Evolutionary conservation across 805 yeast genomes (phyloP).

Genomic region (fission yeast (Schizosaccharomyces pombe)): DNA sequence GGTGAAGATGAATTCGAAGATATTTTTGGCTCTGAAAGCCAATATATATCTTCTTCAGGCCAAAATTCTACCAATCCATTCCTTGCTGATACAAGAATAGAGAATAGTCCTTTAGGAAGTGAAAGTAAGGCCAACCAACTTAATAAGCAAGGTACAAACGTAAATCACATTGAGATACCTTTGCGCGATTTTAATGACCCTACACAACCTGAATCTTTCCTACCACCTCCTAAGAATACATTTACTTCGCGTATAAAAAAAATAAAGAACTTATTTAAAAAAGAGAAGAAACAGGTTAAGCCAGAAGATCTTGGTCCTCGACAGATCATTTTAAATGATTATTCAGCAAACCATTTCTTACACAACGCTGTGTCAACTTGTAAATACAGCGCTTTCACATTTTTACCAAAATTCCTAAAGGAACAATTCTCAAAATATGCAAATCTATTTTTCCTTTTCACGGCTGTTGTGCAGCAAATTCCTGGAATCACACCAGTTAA

Average conservation of each 20-base stretch:
- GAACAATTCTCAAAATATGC: slow-evolving; percentile 97
- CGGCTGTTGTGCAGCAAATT: slow-evolving; percentile 86
- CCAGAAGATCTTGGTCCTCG: slow-evolving; percentile 28
- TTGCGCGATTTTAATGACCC: not conserved
- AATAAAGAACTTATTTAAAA: not conserved
- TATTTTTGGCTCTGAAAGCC: not conserved
- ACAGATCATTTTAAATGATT: slow-evolving; percentile 43
- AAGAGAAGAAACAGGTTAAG: slow-evolving; percentile 9
- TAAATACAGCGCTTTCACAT: slow-evolving; percentile 80
- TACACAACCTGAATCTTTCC: not conserved
- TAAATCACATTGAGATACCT: not conserved
- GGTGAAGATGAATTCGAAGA: not conserved
- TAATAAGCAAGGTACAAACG: not conserved
- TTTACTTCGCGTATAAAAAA: not conserved
- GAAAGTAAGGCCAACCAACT: not conserved
- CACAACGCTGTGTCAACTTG: slow-evolving; percentile 87
- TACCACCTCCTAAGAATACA: no score
- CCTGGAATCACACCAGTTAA: slow-evolving; percentile 93
- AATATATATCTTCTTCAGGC: not conserved
- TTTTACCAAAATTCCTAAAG: slow-evolving; percentile 76
- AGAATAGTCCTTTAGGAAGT: not conserved
- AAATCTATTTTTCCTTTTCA: slow-evolving; percentile 73
- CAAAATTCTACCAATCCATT: not conserved
- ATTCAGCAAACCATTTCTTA: slow-evolving; percentile 35
- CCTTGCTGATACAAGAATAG: not conserved